These are phyloP conservation scores for Alternaria panax DNA, from an alignment of 2,329 filamentous ascomycete genomes.

Conservation along the genomic window DNA sequence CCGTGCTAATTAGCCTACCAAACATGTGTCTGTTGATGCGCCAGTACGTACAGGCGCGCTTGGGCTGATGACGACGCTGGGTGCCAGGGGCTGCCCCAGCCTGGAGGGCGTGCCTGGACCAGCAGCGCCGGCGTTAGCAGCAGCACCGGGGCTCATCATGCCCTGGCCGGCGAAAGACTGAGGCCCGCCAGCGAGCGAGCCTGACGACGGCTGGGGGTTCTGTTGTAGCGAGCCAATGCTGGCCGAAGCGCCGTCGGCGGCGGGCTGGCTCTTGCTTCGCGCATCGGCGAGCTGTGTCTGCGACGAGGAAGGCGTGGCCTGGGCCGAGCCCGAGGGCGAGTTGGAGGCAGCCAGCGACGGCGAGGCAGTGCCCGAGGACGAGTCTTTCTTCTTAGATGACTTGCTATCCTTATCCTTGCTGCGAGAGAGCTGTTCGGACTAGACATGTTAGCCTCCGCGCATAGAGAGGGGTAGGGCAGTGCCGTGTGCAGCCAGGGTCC, in stretches of 20 bases:
- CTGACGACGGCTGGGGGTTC: slow-evolving; percentile 41
- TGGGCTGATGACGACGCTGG: slow-evolving; percentile 92
- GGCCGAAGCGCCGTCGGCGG: slow-evolving; percentile 41
- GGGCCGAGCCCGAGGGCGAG: slow-evolving; percentile 67
- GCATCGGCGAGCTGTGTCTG: slow-evolving; percentile 85
- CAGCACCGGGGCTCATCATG: slow-evolving; percentile 41
- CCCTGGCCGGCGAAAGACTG: slow-evolving; percentile 46
- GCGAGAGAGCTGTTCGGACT: slow-evolving; percentile 86
- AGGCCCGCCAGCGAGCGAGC: slow-evolving; percentile 36
- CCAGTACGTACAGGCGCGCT: slow-evolving; percentile 70
- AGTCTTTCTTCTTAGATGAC: slow-evolving; percentile 72
- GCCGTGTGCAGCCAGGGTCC: slow-evolving; percentile 30
- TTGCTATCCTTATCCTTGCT: slow-evolving; percentile 86
- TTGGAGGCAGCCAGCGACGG: slow-evolving; percentile 69
- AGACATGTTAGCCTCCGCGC: slow-evolving; percentile 58
- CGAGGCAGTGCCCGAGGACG: slow-evolving; percentile 74
- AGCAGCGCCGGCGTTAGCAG: slow-evolving; percentile 57
- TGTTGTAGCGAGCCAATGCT: slow-evolving; percentile 39
- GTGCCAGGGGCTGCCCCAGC: slow-evolving; percentile 70
- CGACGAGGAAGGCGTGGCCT: slow-evolving; percentile 84
- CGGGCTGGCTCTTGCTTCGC: slow-evolving; percentile 79
- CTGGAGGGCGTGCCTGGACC: slow-evolving; percentile 66
- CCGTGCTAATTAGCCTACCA: slow-evolving; percentile 14
- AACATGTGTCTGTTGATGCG: background rate
- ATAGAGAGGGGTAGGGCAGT: slow-evolving; percentile 33